Evolutionary conservation across 352 stramenopile genomes (phyloP).

Genomic region (Pythium insidiosum): DNA sequence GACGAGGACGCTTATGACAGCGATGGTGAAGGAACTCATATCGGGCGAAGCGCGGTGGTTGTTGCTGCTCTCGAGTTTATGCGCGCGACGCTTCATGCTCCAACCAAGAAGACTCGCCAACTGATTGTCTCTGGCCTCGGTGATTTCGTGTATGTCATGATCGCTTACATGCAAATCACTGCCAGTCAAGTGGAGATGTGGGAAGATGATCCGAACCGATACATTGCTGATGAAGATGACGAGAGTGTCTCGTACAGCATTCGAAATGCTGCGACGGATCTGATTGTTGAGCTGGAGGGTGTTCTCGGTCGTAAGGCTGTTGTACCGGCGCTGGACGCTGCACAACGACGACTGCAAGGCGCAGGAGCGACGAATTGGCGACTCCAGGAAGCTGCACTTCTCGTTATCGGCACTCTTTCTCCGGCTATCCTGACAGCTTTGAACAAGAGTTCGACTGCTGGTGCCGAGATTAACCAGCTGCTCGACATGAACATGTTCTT

Average conservation of each 20-base stretch:
- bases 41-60: slow-evolving; percentile 58
- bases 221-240: slow-evolving; percentile 80
- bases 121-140: slow-evolving; percentile 41
- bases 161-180: slow-evolving; percentile 83
- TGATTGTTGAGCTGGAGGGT: slow-evolving; percentile 54
- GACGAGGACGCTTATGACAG: slow-evolving; percentile 76
- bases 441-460: slow-evolving; percentile 44
- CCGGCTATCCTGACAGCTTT: slow-evolving; percentile 46
- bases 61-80: slow-evolving; percentile 72
- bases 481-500: slow-evolving; percentile 59
- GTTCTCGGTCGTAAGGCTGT: slow-evolving; percentile 60
- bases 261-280: slow-evolving; percentile 56
- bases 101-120: slow-evolving; percentile 73
- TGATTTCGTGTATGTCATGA: slow-evolving; percentile 72
- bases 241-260: slow-evolving; percentile 75
- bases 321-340: slow-evolving; percentile 36
- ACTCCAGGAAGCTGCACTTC: slow-evolving; percentile 62
- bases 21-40: slow-evolving; percentile 58
- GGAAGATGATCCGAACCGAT: slow-evolving; percentile 79
- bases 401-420: slow-evolving; percentile 63
- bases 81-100: slow-evolving; percentile 53
- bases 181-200: slow-evolving; percentile 63
- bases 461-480: slow-evolving; percentile 29
- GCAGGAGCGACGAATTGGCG: slow-evolving; percentile 49
- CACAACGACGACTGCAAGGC: slow-evolving; percentile 51